phyloP scores from a whole-genome alignment of 352 stramenopile genomes.

The Phytopythium helicoides region DNA sequence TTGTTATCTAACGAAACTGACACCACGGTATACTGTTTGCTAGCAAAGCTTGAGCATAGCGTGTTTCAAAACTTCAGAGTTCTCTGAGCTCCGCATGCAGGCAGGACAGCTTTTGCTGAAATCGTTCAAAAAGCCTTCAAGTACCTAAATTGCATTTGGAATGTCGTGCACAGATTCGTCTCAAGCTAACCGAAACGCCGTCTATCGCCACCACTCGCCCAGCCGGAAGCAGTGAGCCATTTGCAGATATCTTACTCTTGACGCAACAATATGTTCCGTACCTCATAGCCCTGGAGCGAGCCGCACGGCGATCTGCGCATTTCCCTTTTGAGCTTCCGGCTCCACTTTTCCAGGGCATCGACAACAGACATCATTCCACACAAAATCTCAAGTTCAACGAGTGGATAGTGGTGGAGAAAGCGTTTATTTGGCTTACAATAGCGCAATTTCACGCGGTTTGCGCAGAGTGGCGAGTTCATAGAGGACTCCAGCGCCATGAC shows the following conservation, averaged over 20 bases:
- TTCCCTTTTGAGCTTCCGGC: not conserved
- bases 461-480: slow-evolving; percentile 23
- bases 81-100: slow-evolving; percentile 38
- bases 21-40: too few relatives aligned
- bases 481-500: slow-evolving; percentile 13
- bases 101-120: too few relatives aligned
- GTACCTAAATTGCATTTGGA: not conserved
- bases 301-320: slow-evolving; percentile 8
- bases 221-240: slow-evolving; percentile 8
- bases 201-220: slow-evolving; percentile 20
- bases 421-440: slow-evolving; percentile 31
- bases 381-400: slow-evolving; percentile 9
- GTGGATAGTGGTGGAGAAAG: slow-evolving; percentile 31
- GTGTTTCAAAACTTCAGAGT: slow-evolving; percentile 34
- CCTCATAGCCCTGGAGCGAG: slow-evolving; percentile 37
- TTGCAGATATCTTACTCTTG: slow-evolving; percentile 27
- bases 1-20: not conserved
- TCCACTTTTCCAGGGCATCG: slow-evolving; percentile 49
- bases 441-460: slow-evolving; percentile 30
- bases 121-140: not conserved
- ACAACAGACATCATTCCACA: slow-evolving; percentile 11
- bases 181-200: slow-evolving; percentile 52
- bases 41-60: slow-evolving; percentile 30
- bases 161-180: slow-evolving; percentile 25
- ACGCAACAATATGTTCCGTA: slow-evolving; percentile 38